Evolutionary conservation across 106 monocot genomes (phyloP).

Genomic region (Posidonia australis): DNA sequence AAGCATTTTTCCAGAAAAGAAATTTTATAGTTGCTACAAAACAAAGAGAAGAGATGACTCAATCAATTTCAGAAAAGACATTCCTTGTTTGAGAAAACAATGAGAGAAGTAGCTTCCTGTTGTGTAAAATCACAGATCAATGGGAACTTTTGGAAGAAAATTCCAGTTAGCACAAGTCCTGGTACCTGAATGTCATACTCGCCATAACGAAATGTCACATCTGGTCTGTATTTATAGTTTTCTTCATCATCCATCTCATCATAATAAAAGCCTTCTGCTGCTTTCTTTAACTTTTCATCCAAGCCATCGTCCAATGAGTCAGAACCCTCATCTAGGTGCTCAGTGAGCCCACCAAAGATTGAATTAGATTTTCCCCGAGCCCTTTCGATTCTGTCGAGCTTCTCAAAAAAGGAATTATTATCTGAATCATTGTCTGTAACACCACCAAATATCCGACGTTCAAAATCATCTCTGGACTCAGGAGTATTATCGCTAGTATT

Average conservation of each 20-base stretch:
- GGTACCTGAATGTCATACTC: constrained; percentile 12
- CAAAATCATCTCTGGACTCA: constrained; percentile 17
- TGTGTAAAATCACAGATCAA: neutral
- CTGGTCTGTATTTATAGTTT: constrained; percentile 14
- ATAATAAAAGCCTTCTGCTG: neutral
- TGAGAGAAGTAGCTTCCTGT: neutral
- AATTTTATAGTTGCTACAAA: no score
- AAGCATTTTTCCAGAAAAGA: no score
- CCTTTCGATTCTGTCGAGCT: constrained; percentile 11
- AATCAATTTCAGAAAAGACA: no score
- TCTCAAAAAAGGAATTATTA: constrained; percentile 8
- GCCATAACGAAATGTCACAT: constrained; percentile 7
- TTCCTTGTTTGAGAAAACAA: neutral
- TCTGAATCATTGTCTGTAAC: neutral
- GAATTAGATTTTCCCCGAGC: constrained; percentile 5
- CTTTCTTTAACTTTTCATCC: constrained; percentile 15
- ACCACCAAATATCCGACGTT: constrained; percentile 11
- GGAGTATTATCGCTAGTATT: neutral
- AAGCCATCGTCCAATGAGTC: constrained; percentile 5
- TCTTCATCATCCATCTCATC: constrained; percentile 16
- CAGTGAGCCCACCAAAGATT: neutral
- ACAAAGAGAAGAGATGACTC: no score
- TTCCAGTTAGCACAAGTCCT: neutral
- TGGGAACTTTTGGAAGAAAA: neutral
- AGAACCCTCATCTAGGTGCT: neutral